phyloP scores from a whole-genome alignment of 2,329 filamentous ascomycete genomes.

The Samsoniella hepiali region DNA sequence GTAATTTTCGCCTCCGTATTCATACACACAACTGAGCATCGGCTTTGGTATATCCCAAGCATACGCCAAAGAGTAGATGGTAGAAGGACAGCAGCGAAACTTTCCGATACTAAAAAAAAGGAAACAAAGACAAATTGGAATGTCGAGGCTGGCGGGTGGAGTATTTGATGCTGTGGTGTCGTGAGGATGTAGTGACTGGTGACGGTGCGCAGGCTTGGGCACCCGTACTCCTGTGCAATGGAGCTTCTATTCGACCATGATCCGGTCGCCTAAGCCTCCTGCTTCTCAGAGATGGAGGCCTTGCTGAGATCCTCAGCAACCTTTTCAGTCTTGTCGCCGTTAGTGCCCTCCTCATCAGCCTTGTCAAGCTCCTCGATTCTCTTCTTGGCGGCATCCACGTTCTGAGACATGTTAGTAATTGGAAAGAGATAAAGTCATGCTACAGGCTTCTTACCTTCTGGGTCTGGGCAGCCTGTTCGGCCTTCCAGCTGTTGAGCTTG shows the following conservation, averaged over 20 bases:
- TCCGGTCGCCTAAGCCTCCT: slow-evolving; percentile 38
- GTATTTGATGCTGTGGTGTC: neutral
- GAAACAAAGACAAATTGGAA: neutral
- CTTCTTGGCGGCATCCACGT: slow-evolving; percentile 93
- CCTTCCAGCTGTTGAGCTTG: slow-evolving; percentile 89
- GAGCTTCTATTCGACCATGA: neutral
- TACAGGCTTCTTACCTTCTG: slow-evolving; percentile 64
- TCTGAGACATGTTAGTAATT: slow-evolving; percentile 54
- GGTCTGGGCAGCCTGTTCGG: slow-evolving; percentile 84
- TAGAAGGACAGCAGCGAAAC: neutral
- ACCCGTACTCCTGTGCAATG: neutral
- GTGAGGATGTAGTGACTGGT: slow-evolving; percentile 3
- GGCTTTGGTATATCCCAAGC: slow-evolving; percentile 17
- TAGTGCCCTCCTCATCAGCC: slow-evolving; percentile 45
- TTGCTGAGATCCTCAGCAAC: slow-evolving; percentile 51
- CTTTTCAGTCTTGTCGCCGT: slow-evolving; percentile 53
- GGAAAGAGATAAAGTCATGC: neutral
- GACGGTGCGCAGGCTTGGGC: neutral
- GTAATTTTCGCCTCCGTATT: slow-evolving; percentile 7
- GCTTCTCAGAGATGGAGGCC: slow-evolving; percentile 50
- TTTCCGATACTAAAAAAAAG: slow-evolving; percentile 4
- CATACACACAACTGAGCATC: slow-evolving; percentile 13
- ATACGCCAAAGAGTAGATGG: slow-evolving; percentile 15
- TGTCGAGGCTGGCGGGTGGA: neutral
- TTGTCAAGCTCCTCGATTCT: slow-evolving; percentile 85